These are phyloP conservation scores for Tricholoma flavovirens DNA, from an alignment of 768 basidiomycete genomes.

Conservation along the genomic window DNA sequence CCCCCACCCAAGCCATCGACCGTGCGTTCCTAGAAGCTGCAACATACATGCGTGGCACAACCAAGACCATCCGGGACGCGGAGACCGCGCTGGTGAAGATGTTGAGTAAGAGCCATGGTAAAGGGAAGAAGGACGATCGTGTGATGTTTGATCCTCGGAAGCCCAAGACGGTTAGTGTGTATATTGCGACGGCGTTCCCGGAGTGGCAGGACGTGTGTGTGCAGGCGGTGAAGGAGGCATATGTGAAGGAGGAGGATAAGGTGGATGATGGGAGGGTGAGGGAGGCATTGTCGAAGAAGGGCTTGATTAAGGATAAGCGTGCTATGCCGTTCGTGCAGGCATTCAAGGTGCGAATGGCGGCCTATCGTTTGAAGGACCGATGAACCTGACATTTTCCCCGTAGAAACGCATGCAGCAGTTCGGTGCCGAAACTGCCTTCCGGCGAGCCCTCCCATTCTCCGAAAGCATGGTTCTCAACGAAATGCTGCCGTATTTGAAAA, in stretches of 20 bases:
- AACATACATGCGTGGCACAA: slow-evolving; percentile 82
- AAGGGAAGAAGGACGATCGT: slow-evolving; percentile 35
- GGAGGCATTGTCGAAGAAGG: slow-evolving; percentile 57
- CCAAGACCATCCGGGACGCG: slow-evolving; percentile 88
- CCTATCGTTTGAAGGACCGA: slow-evolving; percentile 48
- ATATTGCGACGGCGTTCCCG: slow-evolving; percentile 86
- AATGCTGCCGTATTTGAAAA: slow-evolving; percentile 76
- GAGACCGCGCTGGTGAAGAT: slow-evolving; percentile 77
- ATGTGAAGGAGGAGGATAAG: slow-evolving; percentile 46
- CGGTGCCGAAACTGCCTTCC: slow-evolving; percentile 72
- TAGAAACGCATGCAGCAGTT: slow-evolving; percentile 81
- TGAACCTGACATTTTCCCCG: not conserved
- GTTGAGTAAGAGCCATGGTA: slow-evolving; percentile 71
- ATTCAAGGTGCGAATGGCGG: slow-evolving; percentile 67
- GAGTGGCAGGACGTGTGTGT: slow-evolving; percentile 91
- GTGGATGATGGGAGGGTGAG: slow-evolving; percentile 84
- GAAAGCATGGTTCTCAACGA: slow-evolving; percentile 69
- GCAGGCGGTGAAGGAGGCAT: slow-evolving; percentile 65
- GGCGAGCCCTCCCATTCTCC: slow-evolving; percentile 77
- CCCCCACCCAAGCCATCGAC: slow-evolving; percentile 54
- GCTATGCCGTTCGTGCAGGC: slow-evolving; percentile 91
- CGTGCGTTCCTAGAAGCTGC: slow-evolving; percentile 63
- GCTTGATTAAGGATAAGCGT: slow-evolving; percentile 92
- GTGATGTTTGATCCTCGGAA: slow-evolving; percentile 77
- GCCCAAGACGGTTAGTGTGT: slow-evolving; percentile 82